Conservation (phyloP, 345 rosid genomes). For the Linum tenue region DNA sequence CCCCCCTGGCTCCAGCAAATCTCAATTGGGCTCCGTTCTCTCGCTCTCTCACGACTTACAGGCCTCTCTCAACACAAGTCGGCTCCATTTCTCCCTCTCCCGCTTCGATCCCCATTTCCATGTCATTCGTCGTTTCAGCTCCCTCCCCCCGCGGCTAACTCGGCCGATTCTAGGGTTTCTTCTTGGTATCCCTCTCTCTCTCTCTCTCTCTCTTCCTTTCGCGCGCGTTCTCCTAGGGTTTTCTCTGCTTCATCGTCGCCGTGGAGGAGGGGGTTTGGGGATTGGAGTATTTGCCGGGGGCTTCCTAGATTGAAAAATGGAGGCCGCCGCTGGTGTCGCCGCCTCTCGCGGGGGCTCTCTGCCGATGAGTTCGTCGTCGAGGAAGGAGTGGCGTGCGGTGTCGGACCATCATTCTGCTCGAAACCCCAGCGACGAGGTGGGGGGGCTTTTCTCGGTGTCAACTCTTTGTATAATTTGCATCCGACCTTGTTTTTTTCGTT, state of each 20-base stretch:
- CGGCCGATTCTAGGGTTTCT: conserved; percentile 25
- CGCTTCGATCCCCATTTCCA: neutral
- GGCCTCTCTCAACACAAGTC: neutral
- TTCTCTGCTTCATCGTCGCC: neutral
- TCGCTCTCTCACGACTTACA: neutral
- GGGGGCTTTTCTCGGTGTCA: neutral
- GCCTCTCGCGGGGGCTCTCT: conserved; percentile 56
- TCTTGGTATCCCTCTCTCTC: neutral
- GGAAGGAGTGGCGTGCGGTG: conserved; percentile 96
- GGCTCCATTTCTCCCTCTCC: neutral
- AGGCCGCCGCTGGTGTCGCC: conserved; percentile 56
- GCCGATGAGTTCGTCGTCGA: conserved; percentile 41
- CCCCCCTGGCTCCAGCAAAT: neutral
- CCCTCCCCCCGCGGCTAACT: neutral
- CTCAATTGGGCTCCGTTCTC: neutral
- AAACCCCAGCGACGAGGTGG: conserved; percentile 49
- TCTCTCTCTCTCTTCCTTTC: conserved; percentile 15
- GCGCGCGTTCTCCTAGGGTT: conserved; percentile 2
- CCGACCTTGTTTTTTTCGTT: neutral
- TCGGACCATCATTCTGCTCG: conserved; percentile 62
- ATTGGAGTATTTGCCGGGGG: conserved; percentile 18
- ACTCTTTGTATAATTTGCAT: neutral
- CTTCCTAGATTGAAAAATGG: conserved; percentile 37
- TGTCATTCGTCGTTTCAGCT: neutral
- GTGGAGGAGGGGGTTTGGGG: conserved; percentile 1